Percentiles rank a stretch among this genome's conserved stretches.
These are phyloP conservation scores for Penicillium taxi DNA, from an alignment of 495 filamentous ascomycete species.

Conservation along the genomic window DNA sequence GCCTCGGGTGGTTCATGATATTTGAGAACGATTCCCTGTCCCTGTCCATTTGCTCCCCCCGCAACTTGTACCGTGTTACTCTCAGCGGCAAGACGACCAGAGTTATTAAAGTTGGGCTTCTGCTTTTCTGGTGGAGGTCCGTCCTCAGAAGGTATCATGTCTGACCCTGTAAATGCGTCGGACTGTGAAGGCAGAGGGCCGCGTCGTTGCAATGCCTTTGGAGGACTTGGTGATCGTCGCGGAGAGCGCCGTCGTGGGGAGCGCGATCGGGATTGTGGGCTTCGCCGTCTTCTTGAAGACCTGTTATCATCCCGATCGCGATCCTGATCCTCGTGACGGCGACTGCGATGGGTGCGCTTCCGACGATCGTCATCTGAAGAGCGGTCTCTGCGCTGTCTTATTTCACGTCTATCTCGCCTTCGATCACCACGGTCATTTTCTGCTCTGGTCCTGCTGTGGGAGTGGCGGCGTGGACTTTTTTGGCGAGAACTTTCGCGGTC, in stretches of 20 bases:
- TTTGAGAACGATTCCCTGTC: slow-evolving; percentile 64
- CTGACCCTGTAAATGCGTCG: slow-evolving; percentile 53
- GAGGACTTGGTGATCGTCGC: slow-evolving; percentile 21
- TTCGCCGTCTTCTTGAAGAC: slow-evolving; percentile 21
- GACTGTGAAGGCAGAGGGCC: slow-evolving; percentile 63
- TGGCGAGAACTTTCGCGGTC: slow-evolving; percentile 26
- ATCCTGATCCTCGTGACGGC: slow-evolving; percentile 22
- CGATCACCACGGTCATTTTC: slow-evolving; percentile 16
- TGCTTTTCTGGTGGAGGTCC: slow-evolving; percentile 55
- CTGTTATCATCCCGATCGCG: slow-evolving; percentile 19
- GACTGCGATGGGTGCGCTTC: slow-evolving; percentile 27
- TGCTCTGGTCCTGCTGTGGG: slow-evolving; percentile 23
- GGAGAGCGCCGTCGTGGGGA: slow-evolving; percentile 33
- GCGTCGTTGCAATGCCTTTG: slow-evolving; percentile 28
- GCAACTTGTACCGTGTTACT: slow-evolving; percentile 74
- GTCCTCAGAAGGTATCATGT: slow-evolving; percentile 29
- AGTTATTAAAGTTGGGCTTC: slow-evolving; percentile 77
- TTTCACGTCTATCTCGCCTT: slow-evolving; percentile 21
- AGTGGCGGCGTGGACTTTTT: slow-evolving; percentile 20
- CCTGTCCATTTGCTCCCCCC: too few relatives aligned
- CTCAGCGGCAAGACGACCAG: slow-evolving; percentile 77
- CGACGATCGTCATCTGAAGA: slow-evolving; percentile 20
- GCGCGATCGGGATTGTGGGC: slow-evolving; percentile 23
- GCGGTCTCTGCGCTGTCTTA: slow-evolving; percentile 19
- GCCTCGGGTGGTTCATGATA: slow-evolving; percentile 94